Base-by-base conservation (phyloP, 2,329 filamentous ascomycete species). In the Arthrocladium fulminans region DNA sequence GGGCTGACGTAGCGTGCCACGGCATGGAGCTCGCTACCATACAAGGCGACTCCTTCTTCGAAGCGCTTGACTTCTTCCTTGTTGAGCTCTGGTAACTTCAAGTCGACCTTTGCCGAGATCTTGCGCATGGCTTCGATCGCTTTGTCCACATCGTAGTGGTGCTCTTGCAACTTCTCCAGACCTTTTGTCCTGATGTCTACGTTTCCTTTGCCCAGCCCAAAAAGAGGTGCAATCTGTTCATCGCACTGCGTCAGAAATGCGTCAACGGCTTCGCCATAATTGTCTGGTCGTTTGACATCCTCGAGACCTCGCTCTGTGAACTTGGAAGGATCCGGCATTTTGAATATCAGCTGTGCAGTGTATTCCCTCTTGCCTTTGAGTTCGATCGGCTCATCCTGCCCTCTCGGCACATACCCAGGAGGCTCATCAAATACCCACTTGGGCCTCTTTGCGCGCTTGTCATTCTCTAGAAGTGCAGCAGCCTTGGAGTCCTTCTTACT, bases 361-460 rank as follows among this genome's bases (percentile, higher is more conserved):
- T 82, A 84, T 39, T 77, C 78, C 9, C 83, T 77, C 60, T 94
- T 85, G 53, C 84, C 78, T 55, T 84, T 65, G 24, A 71, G 58
- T 73, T 59, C 76, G 65, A 64, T 65, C 1, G 76, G 76, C 63
- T 77, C 72, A 63, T 97, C 90, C 57, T 89, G 85, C 22, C 92
- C 92, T 51, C 92, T 84, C 45, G 77, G 77, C 15, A 94, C 76
- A 62, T 94, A 98, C 5, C 92, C 92, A 2, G 79, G 69, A 0
- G 92, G 92, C 63, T 92, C 87, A 59, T 97, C 92, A 70, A 94
- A 83, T 25, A 97, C 77, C 88, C 88, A 96, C 65, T 89, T 92
- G 0, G 90, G 90, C 17, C 89, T 82, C 54, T 83, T 87, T 48
- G 88, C 87, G 52, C 82, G 81, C 55, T 83, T 80, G 34, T 81